Percentiles rank a stretch among this genome's conserved stretches.
phyloP scores from a whole-genome alignment of 192 early-diverging fungal genomes.

The Coemansia sp. region DNA sequence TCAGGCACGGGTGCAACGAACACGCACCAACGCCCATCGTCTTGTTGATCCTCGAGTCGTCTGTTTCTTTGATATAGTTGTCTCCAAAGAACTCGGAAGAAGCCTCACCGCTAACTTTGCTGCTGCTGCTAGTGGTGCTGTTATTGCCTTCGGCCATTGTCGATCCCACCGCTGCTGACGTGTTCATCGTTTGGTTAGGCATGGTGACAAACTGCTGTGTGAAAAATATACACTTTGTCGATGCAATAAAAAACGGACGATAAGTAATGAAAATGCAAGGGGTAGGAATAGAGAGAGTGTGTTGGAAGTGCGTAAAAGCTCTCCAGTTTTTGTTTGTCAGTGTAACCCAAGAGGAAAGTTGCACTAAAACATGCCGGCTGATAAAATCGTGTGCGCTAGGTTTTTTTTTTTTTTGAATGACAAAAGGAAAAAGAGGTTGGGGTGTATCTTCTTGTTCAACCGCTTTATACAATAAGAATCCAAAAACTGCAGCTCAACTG shows the following conservation, averaged over 20 bases:
- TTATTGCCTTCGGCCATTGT: not conserved
- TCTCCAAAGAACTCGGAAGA: slow-evolving; percentile 42
- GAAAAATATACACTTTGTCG: too few species aligned
- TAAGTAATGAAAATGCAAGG: not conserved
- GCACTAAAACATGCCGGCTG: too few species aligned
- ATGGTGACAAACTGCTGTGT: not conserved
- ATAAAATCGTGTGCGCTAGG: too few species aligned
- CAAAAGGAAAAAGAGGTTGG: too few species aligned
- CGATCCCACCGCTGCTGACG: not conserved
- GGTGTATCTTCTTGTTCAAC: too few species aligned
- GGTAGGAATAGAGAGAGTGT: not conserved
- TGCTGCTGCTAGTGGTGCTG: not conserved
- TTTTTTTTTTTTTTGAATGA: too few species aligned
- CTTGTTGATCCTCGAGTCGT: slow-evolving; percentile 27
- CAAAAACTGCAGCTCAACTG: too few species aligned
- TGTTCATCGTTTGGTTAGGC: not conserved
- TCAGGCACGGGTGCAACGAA: slow-evolving; percentile 51
- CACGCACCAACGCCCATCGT: slow-evolving; percentile 44
- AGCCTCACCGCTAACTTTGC: slow-evolving; percentile 6
- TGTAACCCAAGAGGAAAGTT: not conserved
- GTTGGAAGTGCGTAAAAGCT: not conserved
- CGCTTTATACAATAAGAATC: too few species aligned
- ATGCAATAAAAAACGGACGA: not conserved
- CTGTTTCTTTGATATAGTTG: slow-evolving; percentile 42
- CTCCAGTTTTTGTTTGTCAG: too few species aligned